phyloP scores from a whole-genome alignment of 306 rosid species.

The Medicago lupulina region DNA sequence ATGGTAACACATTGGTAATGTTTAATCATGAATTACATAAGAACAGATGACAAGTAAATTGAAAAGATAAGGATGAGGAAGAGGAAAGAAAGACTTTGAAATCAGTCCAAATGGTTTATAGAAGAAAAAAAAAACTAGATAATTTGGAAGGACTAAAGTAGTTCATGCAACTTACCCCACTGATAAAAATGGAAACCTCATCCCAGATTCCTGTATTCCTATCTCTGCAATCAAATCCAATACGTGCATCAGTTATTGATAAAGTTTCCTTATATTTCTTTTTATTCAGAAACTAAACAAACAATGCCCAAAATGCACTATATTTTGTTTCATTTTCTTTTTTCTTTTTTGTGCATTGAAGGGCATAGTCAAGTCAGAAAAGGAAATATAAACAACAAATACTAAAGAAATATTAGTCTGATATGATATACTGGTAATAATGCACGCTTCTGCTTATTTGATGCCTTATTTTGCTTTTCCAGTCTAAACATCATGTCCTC shows the following conservation, averaged over 20 bases:
- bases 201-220: constrained; percentile 99
- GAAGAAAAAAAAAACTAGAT: not conserved
- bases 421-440: constrained; percentile 4
- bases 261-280: constrained; percentile 21
- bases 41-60: not conserved
- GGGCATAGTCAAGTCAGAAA: constrained; percentile 21
- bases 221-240: constrained; percentile 68
- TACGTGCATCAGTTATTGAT: constrained; percentile 31
- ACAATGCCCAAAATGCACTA: not conserved
- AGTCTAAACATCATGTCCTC: constrained; percentile 13
- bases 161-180: constrained; percentile 74
- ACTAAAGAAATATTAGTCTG: constrained; percentile 1
- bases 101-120: not conserved
- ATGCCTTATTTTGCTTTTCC: constrained; percentile 27
- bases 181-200: constrained; percentile 74
- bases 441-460: constrained; percentile 21
- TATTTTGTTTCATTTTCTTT: constrained; percentile 16
- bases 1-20: no score
- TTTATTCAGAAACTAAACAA: constrained; percentile 29
- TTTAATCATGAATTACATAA: no score
- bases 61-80: constrained; percentile 6
- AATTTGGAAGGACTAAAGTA: constrained; percentile 29
- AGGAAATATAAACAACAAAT: constrained; percentile 22
- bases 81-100: constrained; percentile 9
- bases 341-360: constrained; percentile 4